Evolutionary conservation across 805 yeast species (phyloP).

Genomic region (Pichia heedii): DNA sequence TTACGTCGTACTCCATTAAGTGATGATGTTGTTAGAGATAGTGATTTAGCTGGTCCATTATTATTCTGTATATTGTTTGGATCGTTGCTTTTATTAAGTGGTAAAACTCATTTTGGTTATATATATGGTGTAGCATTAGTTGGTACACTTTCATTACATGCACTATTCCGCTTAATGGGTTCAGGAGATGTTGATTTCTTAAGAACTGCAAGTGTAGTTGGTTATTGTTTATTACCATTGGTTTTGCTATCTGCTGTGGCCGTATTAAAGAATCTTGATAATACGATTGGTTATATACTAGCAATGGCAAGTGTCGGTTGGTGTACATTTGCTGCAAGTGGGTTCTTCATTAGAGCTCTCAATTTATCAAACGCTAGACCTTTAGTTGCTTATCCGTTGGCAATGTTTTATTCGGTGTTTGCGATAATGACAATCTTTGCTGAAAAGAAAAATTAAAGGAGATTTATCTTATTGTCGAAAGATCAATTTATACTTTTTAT

Average conservation of each 20-base stretch:
- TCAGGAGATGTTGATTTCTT: slow-evolving; percentile 39
- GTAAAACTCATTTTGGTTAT: slow-evolving; percentile 94
- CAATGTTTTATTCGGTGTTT: slow-evolving; percentile 86
- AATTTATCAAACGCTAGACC: slow-evolving; percentile 79
- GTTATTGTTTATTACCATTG: slow-evolving; percentile 87
- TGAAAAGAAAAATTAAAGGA: slow-evolving; percentile 20
- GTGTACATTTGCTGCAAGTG: slow-evolving; percentile 92
- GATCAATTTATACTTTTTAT: not conserved
- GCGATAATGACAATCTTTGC: slow-evolving; percentile 89
- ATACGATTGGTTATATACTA: slow-evolving; percentile 59
- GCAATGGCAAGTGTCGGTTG: slow-evolving; percentile 65
- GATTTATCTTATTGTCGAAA: not conserved
- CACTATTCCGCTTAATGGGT: slow-evolving; percentile 82
- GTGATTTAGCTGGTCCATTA: slow-evolving; percentile 93
- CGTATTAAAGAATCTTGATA: slow-evolving; percentile 60
- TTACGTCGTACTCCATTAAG: slow-evolving; percentile 53
- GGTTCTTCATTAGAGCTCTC: slow-evolving; percentile 80
- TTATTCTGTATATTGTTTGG: slow-evolving; percentile 85
- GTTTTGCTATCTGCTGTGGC: slow-evolving; percentile 70
- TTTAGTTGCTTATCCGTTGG: slow-evolving; percentile 87
- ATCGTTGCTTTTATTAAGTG: slow-evolving; percentile 68
- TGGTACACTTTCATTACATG: slow-evolving; percentile 80
- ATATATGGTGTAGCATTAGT: slow-evolving; percentile 92
- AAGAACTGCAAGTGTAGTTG: slow-evolving; percentile 84
- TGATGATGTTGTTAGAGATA: slow-evolving; percentile 73